These are phyloP conservation scores for Daldinia sp. DNA, from an alignment of 2,329 filamentous ascomycete species.

Conservation along the genomic window DNA sequence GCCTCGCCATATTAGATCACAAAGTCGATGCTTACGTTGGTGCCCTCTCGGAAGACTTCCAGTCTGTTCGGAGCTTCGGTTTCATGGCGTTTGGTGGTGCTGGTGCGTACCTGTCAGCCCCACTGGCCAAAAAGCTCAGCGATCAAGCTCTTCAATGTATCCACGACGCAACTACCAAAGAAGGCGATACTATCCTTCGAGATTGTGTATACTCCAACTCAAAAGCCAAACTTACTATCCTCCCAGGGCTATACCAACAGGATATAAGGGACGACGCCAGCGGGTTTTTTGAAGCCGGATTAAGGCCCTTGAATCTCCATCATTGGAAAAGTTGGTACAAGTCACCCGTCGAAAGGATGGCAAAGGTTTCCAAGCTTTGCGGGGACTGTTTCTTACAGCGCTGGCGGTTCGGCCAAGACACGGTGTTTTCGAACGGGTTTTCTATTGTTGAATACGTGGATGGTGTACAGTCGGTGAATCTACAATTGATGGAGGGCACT, in stretches of 20 bases:
- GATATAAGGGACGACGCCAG: conserved; percentile 63
- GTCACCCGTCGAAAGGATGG: conserved; percentile 59
- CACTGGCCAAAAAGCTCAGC: conserved; percentile 58
- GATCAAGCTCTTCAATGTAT: conserved; percentile 60
- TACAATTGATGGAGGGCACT: conserved; percentile 61
- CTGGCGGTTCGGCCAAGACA: conserved; percentile 58
- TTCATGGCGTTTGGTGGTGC: conserved; percentile 69
- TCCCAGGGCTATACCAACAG: conserved; percentile 65
- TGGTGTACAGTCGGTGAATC: conserved; percentile 51
- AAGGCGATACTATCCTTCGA: conserved; percentile 64
- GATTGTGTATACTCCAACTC: conserved; percentile 66
- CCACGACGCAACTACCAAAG: conserved; percentile 49
- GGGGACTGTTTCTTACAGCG: conserved; percentile 67
- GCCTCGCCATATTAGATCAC: conserved; percentile 58
- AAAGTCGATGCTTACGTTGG: conserved; percentile 62
- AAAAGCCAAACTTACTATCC: conserved; percentile 60
- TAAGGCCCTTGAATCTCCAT: conserved; percentile 64
- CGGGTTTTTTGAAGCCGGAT: conserved; percentile 67
- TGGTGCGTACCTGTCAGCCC: conserved; percentile 64
- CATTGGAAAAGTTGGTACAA: conserved; percentile 71
- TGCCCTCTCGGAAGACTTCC: conserved; percentile 64
- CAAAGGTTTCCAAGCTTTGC: conserved; percentile 59
- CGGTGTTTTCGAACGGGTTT: conserved; percentile 66
- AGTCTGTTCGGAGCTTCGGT: conserved; percentile 61
- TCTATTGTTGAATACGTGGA: conserved; percentile 60